Base-by-base conservation (phyloP, 305 asterid species). In the Fraxinus greggii region DNA sequence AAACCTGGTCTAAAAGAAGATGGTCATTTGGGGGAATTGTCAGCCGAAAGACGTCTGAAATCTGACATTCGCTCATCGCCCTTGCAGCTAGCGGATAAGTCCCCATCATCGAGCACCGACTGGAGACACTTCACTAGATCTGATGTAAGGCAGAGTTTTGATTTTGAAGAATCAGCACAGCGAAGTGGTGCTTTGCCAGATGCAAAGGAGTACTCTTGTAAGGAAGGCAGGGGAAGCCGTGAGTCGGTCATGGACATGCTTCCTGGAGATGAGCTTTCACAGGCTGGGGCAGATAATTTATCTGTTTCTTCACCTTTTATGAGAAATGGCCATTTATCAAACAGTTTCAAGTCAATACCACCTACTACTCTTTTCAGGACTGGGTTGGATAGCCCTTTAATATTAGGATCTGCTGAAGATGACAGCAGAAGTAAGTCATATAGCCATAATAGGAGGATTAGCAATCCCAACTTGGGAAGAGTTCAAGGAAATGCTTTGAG, bases 401-500 rank as follows among this genome's bases (percentile, higher is more conserved):
- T 13, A 31, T 31, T 17, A 13, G 75, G 40, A 29, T 70, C 75
- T 70, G 42, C 75, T 15, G 75, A 70, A 31, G 42, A 70, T 5
- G 75, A 70, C 0, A 23, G 75, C 75, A 70, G 42, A 70, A 29
- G 42, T n/a, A 31, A 31, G 42, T 70, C 42, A 70, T 31, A 70
- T 70, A 31, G 24, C 76, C 97, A 93, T 59, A 91, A 92, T 86
- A 90, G 98, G 88, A 94, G 98, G 81, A 86, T 81, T 38, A 86
- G 90, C 17, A 98, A 96, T 84, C 90, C 95, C 78, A 92, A 84
- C 84, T 83, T 89, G 90, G 97, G 94, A 85, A 90, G 98, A 85
- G 84, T 92, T 78, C 97, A 86, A 81, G 95, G 92, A 85, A 92
- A 89, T 88, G 88, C 92, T 87, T 96, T 98, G 98, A 93, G 95